phyloP scores from a whole-genome alignment of 2,329 filamentous ascomycete genomes.

The Penicillium italicum region DNA sequence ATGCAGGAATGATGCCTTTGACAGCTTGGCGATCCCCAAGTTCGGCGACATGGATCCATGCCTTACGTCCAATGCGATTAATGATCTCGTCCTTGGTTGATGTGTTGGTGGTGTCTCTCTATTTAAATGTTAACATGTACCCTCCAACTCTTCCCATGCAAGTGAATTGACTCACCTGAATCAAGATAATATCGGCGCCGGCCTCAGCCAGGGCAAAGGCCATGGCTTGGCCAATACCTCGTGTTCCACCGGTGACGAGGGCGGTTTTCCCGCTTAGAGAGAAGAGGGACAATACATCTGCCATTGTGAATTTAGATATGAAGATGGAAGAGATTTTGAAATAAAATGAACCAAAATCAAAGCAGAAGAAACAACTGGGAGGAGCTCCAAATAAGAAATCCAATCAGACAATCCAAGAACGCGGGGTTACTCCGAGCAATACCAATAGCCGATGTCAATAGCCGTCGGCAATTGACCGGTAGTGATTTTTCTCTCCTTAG shows the following conservation, averaged over 20 bases:
- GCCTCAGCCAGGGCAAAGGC: slow-evolving; percentile 47
- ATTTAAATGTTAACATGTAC: not conserved
- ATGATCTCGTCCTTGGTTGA: slow-evolving; percentile 43
- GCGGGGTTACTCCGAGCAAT: slow-evolving; percentile 7
- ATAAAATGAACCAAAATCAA: not conserved
- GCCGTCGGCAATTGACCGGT: slow-evolving; percentile 10
- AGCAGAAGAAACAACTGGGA: not conserved
- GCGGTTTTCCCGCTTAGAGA: slow-evolving; percentile 44
- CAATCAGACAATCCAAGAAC: not conserved
- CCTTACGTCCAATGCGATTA: slow-evolving; percentile 39
- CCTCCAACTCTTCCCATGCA: not conserved
- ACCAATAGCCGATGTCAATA: slow-evolving; percentile 13
- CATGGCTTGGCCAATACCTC: slow-evolving; percentile 49
- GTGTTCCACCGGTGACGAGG: slow-evolving; percentile 47
- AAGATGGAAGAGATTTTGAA: not conserved
- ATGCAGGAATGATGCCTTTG: slow-evolving; percentile 38
- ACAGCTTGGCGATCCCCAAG: slow-evolving; percentile 43
- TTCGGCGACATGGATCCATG: slow-evolving; percentile 44
- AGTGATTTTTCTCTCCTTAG: not conserved
- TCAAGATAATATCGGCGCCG: slow-evolving; percentile 45
- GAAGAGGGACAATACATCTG: slow-evolving; percentile 33
- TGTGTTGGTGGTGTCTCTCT: slow-evolving; percentile 54
- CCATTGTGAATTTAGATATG: slow-evolving; percentile 22
- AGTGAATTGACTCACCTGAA: slow-evolving; percentile 31
- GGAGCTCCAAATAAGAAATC: not conserved